Evolutionary conservation across 2,329 filamentous ascomycete genomes (phyloP).

Genomic region (Exophiala dermatitidis): DNA sequence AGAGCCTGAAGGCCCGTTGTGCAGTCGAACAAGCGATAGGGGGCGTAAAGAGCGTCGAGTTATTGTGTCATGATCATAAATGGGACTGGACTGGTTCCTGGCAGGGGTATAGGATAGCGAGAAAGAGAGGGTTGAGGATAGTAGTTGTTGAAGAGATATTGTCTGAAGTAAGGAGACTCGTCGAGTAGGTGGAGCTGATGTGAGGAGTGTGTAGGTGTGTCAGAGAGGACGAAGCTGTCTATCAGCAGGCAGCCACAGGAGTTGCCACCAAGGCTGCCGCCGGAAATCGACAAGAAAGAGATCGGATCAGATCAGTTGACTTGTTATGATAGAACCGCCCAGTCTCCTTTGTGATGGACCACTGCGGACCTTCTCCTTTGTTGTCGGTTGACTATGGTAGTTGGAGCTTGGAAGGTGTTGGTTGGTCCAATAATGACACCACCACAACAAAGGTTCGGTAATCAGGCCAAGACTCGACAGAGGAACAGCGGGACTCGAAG

Average conservation of each 20-base stretch:
- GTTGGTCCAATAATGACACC: not conserved
- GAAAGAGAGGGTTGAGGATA: constrained; percentile 1
- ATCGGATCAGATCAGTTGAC: constrained; percentile 6
- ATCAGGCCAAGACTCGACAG: constrained; percentile 5
- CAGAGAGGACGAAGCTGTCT: constrained; percentile 10
- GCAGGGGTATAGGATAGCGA: constrained; percentile 16
- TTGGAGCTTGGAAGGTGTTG: constrained; percentile 6
- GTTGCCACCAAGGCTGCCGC: constrained; percentile 7
- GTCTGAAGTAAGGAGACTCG: constrained; percentile 7
- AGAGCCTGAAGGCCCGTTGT: constrained; percentile 27
- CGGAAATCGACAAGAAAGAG: not conserved
- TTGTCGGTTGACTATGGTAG: constrained; percentile 9
- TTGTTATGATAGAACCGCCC: constrained; percentile 3
- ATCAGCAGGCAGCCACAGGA: constrained; percentile 18
- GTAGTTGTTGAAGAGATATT: constrained; percentile 1
- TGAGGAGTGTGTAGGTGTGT: constrained; percentile 7
- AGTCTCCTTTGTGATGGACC: constrained; percentile 10
- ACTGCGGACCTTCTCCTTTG: constrained; percentile 11
- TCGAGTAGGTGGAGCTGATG: constrained; percentile 7
- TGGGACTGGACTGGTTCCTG: constrained; percentile 16
- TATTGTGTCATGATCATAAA: constrained; percentile 24
- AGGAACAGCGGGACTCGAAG: not conserved
- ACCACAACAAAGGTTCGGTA: constrained; percentile 14
- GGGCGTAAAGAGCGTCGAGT: constrained; percentile 23
- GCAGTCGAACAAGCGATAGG: constrained; percentile 23